Conservation (phyloP, 2,329 filamentous ascomycete species). For the Ophiostoma piceae region DNA sequence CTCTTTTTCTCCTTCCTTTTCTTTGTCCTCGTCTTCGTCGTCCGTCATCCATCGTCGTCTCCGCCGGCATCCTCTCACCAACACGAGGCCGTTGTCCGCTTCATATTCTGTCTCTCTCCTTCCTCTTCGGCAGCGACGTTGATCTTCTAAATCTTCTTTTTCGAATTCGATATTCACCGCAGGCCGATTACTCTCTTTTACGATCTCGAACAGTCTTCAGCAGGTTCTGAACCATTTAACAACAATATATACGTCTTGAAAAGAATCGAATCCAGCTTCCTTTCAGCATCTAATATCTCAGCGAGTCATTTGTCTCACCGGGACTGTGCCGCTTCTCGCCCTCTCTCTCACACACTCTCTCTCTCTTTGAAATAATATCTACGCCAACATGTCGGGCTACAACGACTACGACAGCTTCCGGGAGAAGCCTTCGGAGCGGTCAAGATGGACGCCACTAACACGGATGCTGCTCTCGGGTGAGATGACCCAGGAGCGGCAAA, state of each 20-base stretch:
- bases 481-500: conserved; percentile 69
- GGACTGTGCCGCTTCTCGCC: neutral
- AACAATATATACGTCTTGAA: neutral
- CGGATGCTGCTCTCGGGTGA: conserved; percentile 78
- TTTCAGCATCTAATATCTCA: neutral
- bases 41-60: conserved; percentile 17
- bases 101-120: neutral
- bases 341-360: neutral
- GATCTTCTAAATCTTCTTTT: neutral
- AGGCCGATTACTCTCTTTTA: conserved; percentile 24
- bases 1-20: conserved; percentile 9
- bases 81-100: neutral
- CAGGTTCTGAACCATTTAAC: conserved; percentile 47
- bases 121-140: too few relatives aligned
- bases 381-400: conserved; percentile 34
- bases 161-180: conserved; percentile 18
- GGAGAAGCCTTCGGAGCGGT: conserved; percentile 57
- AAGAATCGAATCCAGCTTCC: neutral
- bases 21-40: conserved; percentile 11
- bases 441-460: conserved; percentile 76
- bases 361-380: conserved; percentile 2
- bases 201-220: conserved; percentile 39
- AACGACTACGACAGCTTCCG: conserved; percentile 32
- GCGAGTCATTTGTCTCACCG: neutral
- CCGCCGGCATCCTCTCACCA: conserved; percentile 17